Evolutionary conservation across 2,329 filamentous ascomycete genomes (phyloP), one percentile per base, ranked within the genome.

Genomic region (Ascochyta clinopodiicola): DNA sequence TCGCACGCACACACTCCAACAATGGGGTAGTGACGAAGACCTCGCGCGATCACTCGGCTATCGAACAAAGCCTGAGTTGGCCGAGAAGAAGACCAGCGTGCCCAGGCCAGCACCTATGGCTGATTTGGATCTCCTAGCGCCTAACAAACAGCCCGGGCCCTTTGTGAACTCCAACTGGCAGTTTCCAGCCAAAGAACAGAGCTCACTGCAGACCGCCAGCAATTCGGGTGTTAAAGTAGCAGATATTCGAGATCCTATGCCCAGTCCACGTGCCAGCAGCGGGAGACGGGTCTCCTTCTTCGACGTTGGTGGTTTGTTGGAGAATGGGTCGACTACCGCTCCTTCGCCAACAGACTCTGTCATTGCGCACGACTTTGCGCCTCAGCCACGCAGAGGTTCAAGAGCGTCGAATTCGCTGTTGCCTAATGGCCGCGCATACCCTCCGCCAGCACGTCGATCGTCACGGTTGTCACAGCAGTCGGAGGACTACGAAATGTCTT

Each of bases 21-120:
- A 90, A 51, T 94, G 90, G 88, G 92, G 91, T 38, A 96, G 92
- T 64, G 94, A 98, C 66, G 92, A 96, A 69, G 92, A 98, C 71
- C 84, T 98, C 1, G 92, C 96, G 4, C 82, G 89, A 45, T 90
- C 88, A 57, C 69, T 96, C 3, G 93, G 94, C 7, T 85, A 94
- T 35, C 85, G 89, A 12, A 82, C 86, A 29, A 79, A 81, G 13
- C 77, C 82, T 5, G 80, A 83, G 15, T 71, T 86, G 44, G 71
- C 78, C 37, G 78, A 78, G 15, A 69, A 60, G 70, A 75, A 35
- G 74, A 75, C 45, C 71, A 80, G 13, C 5, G 75, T 79, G 4
- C 63, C 76, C 8, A 74, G 81, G 40, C 73, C 78, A 50, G 68
- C 75, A 37, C 70, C 74, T 19, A 64, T 71, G 25, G 69, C 63